phyloP scores from a whole-genome alignment of 2,329 filamentous ascomycete genomes.

The Aspergillus aculeatinus region DNA sequence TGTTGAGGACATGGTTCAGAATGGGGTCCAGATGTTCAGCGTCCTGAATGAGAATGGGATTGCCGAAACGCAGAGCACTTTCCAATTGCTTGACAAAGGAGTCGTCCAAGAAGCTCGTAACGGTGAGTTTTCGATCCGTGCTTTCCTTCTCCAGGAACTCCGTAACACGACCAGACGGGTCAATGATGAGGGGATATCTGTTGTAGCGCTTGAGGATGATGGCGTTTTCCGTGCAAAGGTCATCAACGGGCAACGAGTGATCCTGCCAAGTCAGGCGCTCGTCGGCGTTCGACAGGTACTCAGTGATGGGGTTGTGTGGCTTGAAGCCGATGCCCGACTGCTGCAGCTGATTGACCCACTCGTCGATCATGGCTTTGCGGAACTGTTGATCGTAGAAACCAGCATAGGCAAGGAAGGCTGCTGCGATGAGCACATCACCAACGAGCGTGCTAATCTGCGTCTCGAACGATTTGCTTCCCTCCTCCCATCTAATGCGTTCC shows the following conservation, averaged over 20 bases:
- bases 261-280: conserved; percentile 94
- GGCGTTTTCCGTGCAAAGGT: conserved; percentile 97
- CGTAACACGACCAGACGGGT: conserved; percentile 89
- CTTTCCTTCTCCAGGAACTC: conserved; percentile 95
- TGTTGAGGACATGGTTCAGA: conserved; percentile 97
- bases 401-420: conserved; percentile 93
- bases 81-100: conserved; percentile 98
- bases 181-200: conserved; percentile 95
- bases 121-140: conserved; percentile 87
- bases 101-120: conserved; percentile 97
- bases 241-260: conserved; percentile 88
- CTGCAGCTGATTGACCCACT: conserved; percentile 91
- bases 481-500: conserved; percentile 90
- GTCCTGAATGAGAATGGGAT: conserved; percentile 97
- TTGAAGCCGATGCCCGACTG: conserved; percentile 94
- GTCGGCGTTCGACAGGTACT: conserved; percentile 95
- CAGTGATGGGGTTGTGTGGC: conserved; percentile 87
- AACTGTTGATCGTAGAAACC: conserved; percentile 98
- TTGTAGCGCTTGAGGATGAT: conserved; percentile 98
- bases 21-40: conserved; percentile 96
- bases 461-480: conserved; percentile 96
- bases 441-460: conserved; percentile 96
- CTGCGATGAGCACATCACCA: conserved; percentile 92
- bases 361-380: conserved; percentile 95
- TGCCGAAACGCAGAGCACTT: conserved; percentile 94